Base-by-base conservation (phyloP, 2,329 filamentous ascomycete species). In the Trichoderma guizhouense region DNA sequence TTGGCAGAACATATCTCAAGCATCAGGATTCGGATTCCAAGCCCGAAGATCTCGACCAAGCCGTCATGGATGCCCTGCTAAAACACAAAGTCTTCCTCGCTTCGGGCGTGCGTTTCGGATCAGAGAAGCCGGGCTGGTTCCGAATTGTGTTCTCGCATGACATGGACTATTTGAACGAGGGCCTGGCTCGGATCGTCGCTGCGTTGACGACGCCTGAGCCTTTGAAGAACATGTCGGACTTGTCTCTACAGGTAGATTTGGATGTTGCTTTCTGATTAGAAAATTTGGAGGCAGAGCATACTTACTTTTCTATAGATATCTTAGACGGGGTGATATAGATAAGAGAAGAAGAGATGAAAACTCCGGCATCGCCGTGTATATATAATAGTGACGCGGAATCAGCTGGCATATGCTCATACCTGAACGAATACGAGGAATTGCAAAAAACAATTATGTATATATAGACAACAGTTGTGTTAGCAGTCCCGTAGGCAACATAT, bases 41-140 rank as follows among this genome's bases (percentile, higher is more conserved):
- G 32, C 18, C 60, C 6, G 66, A 73, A 15, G 75, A 79, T 47
- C 36, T 81, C 7, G 78, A 78, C 7, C 62, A 76, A 21, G 62
- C 73, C 5, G 73, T 82, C 1, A 78, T 77, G 71, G 55, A 79
- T 3, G 74, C 74, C 5, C 51, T 83, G 65, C 70, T 83, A 26
- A 66, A 71, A 2, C 74, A 78, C 2, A 80, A 74, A 51, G 76
- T 83, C 2, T 83, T 82, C 55, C 72, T 83, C 28, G 81, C 81
- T 7, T 79, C 78, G 0, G 82, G 82, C 0, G 75, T 78, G 8
- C 77, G 76, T 0, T 84, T 82, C 72, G 82, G 82, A 1, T 76
- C 82, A 0, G 82, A 83, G 72, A 74, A 79, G 73, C 76, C 78
- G 0, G 82, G 81, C 0, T 83, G 81, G 81, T 83, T 82, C 66